Base-by-base conservation (phyloP, 1,139 yeast genomes). In the Scheffersomyces titani region DNA sequence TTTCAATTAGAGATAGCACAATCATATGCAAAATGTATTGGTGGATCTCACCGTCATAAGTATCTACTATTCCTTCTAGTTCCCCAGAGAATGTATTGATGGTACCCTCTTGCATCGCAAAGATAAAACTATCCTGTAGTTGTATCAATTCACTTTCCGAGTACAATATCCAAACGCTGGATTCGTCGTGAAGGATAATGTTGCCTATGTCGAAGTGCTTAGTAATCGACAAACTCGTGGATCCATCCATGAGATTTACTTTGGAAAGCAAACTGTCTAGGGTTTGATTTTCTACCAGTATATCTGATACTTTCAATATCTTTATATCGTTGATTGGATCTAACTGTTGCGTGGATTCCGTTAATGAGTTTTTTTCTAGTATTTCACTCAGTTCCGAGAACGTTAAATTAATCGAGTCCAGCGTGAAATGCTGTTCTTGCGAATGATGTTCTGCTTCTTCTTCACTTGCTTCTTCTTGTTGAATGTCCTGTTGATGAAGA, bases 131-230 rank as follows among this genome's bases (percentile, higher is more conserved):
- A 3, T 47, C 49, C 44, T 58, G 50, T n/a, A 61, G 46, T 6
- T 30, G 30, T 1, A 56, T 24, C 13, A 65, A 53, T 6, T 50
- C 52, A 50, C 61, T 57, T 16, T 58, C 59, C 47, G 55, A 52
- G 47, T 59, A 56, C 13, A 61, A 52, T 21, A 66, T 24, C 69
- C 68, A 66, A 1, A 68, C 57, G 13, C 59, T 61, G 16, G 54
- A 40, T 1, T 54, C 52, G 30, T 58, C 55, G 47, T 60, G 56
- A n/a, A 68, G 48, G 7, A 66, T 45, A 1, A 64, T 55, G 16
- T 59, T 57, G 1, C 61, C 59, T 4, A 49, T 49, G 21, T 56
- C 57, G 6, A 44, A 45, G 47, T 22, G 19, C 40, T 46, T 21
- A 24, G 30, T 24, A 47, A 52, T 24, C 30, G 21, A 16, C 11